Percentiles rank a stretch among this genome's conserved stretches.
Evolutionary conservation across 495 filamentous ascomycete species (phyloP).

Genomic region (Hypoxylon cercidicola): DNA sequence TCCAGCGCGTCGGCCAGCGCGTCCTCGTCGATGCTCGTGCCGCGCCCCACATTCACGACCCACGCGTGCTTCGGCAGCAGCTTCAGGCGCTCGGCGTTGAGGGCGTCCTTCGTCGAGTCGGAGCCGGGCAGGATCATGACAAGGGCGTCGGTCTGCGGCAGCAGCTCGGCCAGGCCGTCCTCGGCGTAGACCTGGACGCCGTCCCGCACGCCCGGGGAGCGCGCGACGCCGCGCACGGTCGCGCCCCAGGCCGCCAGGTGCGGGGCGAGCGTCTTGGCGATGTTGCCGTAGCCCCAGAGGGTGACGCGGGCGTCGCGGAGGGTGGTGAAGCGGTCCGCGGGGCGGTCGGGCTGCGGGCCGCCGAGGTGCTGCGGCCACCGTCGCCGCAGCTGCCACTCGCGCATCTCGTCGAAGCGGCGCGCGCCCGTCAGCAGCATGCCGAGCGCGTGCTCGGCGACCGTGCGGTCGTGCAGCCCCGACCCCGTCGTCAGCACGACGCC

Average conservation of each 20-base stretch:
- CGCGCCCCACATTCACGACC: constrained; percentile 84
- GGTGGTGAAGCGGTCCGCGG: constrained; percentile 60
- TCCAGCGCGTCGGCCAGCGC: constrained; percentile 79
- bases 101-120: constrained; percentile 76
- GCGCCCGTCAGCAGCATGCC: constrained; percentile 62
- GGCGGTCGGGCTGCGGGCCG: constrained; percentile 64
- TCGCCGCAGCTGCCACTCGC: constrained; percentile 62
- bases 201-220: constrained; percentile 68
- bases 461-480: constrained; percentile 68
- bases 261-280: constrained; percentile 78
- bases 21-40: constrained; percentile 81
- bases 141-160: constrained; percentile 75
- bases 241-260: constrained; percentile 69
- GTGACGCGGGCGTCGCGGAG: constrained; percentile 60
- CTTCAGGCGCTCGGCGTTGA: constrained; percentile 70
- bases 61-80: constrained; percentile 83
- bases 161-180: constrained; percentile 62
- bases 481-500: constrained; percentile 61
- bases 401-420: constrained; percentile 66
- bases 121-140: constrained; percentile 76
- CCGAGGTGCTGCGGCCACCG: constrained; percentile 68
- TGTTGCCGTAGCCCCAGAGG: constrained; percentile 88
- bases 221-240: constrained; percentile 56
- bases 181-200: constrained; percentile 62
- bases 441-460: constrained; percentile 69